These are phyloP conservation scores for Ottelia alismoides DNA, from an alignment of 106 monocot genomes.

Conservation along the genomic window DNA sequence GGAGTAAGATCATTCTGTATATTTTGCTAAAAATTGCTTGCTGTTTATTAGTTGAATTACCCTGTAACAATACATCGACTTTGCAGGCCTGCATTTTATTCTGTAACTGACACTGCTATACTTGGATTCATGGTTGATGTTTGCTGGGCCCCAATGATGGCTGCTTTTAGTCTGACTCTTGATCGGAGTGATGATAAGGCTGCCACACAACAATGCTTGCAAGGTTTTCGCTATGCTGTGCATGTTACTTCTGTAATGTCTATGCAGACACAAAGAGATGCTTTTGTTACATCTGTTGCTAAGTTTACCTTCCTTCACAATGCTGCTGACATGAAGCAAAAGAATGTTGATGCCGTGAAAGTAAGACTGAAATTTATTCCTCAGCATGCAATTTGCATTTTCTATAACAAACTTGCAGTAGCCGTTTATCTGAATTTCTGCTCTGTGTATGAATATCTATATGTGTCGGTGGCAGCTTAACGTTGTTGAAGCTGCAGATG, in stretches of 20 bases:
- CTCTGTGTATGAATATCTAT: no score
- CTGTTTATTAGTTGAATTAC: not conserved
- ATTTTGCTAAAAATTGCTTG: not conserved
- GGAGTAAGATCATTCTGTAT: constrained; percentile 47
- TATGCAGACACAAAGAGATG: constrained; percentile 99
- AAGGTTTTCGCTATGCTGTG: constrained; percentile 79
- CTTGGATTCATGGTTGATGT: constrained; percentile 88
- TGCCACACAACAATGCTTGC: constrained; percentile 63
- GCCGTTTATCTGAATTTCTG: no score
- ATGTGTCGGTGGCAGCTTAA: no score
- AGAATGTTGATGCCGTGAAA: constrained; percentile 99
- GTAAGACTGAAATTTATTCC: constrained; percentile 21
- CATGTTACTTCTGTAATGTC: constrained; percentile 93
- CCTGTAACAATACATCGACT: no score
- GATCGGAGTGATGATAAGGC: constrained; percentile 83
- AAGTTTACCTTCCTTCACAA: constrained; percentile 93
- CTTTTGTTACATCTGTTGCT: constrained; percentile 96
- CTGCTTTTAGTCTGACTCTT: constrained; percentile 96
- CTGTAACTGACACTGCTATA: constrained; percentile 73
- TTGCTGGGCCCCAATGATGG: constrained; percentile 99
- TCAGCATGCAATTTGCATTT: no score
- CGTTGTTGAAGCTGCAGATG: no score
- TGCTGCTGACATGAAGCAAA: constrained; percentile 98
- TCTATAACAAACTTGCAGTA: no score
- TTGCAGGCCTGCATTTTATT: constrained; percentile 78